Conservation (phyloP, 1,284 basidiomycete genomes). For the Sutorius eximius region DNA sequence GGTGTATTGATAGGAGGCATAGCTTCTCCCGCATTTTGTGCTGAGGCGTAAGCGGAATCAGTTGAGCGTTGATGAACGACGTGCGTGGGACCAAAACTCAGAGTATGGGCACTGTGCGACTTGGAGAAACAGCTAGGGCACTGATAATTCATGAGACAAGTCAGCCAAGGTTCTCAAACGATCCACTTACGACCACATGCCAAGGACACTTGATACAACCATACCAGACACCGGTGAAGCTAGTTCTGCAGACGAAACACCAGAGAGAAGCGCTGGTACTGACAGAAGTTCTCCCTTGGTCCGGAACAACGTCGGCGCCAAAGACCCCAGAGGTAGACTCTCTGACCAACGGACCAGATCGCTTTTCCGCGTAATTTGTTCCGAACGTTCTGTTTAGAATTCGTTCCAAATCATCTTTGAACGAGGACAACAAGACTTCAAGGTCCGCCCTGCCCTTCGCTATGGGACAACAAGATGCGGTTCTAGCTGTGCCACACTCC, state of each 20-base stretch:
- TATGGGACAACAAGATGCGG: conserved; percentile 48
- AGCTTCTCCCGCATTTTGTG: not conserved
- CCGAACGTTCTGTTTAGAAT: conserved; percentile 51
- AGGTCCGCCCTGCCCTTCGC: conserved; percentile 55
- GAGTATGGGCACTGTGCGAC: conserved; percentile 28
- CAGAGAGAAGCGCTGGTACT: conserved; percentile 16
- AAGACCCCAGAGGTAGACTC: not conserved
- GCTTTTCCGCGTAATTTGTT: conserved; percentile 22
- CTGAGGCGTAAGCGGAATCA: conserved; percentile 1
- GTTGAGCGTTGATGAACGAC: conserved; percentile 23
- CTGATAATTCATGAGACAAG: conserved; percentile 18
- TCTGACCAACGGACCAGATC: not conserved
- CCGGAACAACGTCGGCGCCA: not conserved
- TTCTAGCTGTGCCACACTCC: not conserved
- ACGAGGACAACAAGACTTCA: conserved; percentile 52
- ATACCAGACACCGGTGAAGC: conserved; percentile 41
- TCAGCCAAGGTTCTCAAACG: conserved; percentile 19
- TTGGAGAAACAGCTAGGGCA: conserved; percentile 32
- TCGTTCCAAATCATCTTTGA: conserved; percentile 58
- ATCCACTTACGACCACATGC: conserved; percentile 43
- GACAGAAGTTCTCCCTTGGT: not conserved
- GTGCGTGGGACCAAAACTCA: conserved; percentile 33
- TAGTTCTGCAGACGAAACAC: conserved; percentile 44
- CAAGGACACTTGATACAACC: conserved; percentile 46
- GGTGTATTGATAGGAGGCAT: not conserved